Conservation (phyloP, 2,329 filamentous ascomycete genomes). For the Tolypocladium inflatum region DNA sequence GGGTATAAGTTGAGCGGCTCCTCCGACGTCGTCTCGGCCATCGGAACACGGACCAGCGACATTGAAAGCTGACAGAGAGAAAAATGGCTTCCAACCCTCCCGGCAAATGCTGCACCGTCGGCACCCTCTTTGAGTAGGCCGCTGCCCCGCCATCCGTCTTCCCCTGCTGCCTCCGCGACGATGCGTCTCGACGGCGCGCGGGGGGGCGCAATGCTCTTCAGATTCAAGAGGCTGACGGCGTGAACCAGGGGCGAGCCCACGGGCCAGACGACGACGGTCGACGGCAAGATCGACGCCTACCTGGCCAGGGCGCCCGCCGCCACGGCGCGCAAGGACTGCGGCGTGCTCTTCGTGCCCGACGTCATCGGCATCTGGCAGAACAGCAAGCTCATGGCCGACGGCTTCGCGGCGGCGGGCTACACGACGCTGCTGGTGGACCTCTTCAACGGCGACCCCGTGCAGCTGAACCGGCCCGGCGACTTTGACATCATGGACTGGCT, state of each 20-base stretch:
- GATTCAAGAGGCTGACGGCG: not conserved
- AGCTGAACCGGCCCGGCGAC: conserved; percentile 13
- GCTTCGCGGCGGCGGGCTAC: conserved; percentile 27
- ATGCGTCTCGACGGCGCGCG: no score
- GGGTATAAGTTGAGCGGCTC: not conserved
- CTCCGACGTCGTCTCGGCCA: not conserved
- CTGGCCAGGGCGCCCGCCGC: conserved; percentile 32
- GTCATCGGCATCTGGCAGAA: conserved; percentile 29
- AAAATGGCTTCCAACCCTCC: conserved; percentile 45
- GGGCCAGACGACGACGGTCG: conserved; percentile 36
- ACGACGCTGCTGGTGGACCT: conserved; percentile 26
- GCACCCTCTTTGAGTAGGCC: conserved; percentile 39
- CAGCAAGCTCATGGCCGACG: conserved; percentile 31
- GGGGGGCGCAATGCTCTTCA: not conserved
- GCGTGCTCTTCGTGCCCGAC: conserved; percentile 27
- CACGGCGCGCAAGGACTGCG: conserved; percentile 15
- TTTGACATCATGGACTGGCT: conserved; percentile 25
- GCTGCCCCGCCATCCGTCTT: not conserved
- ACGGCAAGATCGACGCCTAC: conserved; percentile 35
- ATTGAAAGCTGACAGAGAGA: not conserved
- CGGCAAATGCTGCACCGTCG: conserved; percentile 40
- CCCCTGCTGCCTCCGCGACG: not conserved
- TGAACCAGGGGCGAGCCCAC: conserved; percentile 34
- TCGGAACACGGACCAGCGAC: not conserved
- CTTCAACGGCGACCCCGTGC: conserved; percentile 26